These are phyloP conservation scores for Piromyces finnis DNA, from an alignment of 192 early-diverging fungal species.

Conservation along the genomic window DNA sequence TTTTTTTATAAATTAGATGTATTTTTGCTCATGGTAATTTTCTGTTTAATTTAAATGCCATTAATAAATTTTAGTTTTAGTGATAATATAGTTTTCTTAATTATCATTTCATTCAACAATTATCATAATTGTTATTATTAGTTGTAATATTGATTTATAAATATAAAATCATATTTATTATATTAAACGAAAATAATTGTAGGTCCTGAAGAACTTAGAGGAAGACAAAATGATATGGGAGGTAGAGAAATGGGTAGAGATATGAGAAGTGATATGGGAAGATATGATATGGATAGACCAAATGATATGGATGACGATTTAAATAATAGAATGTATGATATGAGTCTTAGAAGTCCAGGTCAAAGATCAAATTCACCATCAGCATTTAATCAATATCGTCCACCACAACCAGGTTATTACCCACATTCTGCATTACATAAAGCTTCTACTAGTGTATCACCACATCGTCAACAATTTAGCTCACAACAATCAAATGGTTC, in stretches of 20 bases:
- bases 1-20: too few species aligned
- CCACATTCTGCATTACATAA: not conserved
- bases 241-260: not conserved
- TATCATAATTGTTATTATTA: too few species aligned
- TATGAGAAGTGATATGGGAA: too few species aligned
- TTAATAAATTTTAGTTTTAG: too few species aligned
- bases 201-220: not conserved
- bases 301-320: not conserved
- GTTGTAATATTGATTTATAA: too few species aligned
- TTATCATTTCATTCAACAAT: too few species aligned
- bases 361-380: not conserved
- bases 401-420: not conserved
- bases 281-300: not conserved
- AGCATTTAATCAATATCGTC: not conserved
- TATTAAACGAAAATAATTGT: not conserved
- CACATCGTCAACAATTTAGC: not conserved
- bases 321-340: not conserved
- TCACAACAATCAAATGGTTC: not conserved
- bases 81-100: too few species aligned
- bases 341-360: not conserved
- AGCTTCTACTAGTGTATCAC: not conserved
- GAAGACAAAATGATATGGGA: not conserved
- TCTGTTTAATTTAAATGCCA: too few species aligned
- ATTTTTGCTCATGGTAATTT: too few species aligned
- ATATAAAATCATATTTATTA: too few species aligned